These are phyloP conservation scores for Sarocladium strictum DNA, from an alignment of 2,329 filamentous ascomycete species.

Conservation along the genomic window DNA sequence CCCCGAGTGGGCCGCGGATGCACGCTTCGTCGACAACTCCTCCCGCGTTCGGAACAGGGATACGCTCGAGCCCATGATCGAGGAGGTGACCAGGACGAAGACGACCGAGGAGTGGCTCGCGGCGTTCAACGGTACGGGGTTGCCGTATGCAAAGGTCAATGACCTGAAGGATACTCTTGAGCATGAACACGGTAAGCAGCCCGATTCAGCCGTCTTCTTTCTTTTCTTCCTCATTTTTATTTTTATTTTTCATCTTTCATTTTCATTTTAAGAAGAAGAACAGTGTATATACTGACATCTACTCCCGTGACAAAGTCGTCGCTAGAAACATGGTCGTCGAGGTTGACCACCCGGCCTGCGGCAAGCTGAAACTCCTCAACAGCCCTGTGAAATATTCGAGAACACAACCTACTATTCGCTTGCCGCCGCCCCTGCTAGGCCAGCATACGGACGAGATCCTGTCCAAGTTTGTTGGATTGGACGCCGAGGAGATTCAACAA, in stretches of 20 bases:
- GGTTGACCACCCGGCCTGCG: conserved; percentile 76
- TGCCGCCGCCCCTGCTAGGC: conserved; percentile 75
- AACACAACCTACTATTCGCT: conserved; percentile 68
- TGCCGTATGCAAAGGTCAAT: conserved; percentile 92
- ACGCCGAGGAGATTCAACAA: too few species aligned
- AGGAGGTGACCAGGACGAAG: conserved; percentile 64
- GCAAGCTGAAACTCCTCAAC: conserved; percentile 83
- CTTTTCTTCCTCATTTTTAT: too few species aligned
- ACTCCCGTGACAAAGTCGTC: too few species aligned
- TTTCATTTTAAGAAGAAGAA: too few species aligned
- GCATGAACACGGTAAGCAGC: conserved; percentile 76
- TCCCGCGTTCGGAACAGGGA: conserved; percentile 64
- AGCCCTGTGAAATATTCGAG: conserved; percentile 93
- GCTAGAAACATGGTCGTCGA: conserved; percentile 88
- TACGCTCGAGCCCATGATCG: conserved; percentile 73
- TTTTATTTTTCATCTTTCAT: too few species aligned
- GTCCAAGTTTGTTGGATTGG: too few species aligned
- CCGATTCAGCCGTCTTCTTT: too few species aligned
- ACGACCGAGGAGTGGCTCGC: conserved; percentile 86
- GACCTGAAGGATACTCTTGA: conserved; percentile 80
- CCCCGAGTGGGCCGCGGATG: conserved; percentile 55
- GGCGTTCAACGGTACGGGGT: conserved; percentile 79
- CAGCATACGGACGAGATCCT: conserved; percentile 82
- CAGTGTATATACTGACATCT: too few species aligned
- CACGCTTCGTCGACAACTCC: conserved; percentile 55